phyloP scores from a whole-genome alignment of 352 stramenopile genomes.

The Pythium phragmiticola region DNA sequence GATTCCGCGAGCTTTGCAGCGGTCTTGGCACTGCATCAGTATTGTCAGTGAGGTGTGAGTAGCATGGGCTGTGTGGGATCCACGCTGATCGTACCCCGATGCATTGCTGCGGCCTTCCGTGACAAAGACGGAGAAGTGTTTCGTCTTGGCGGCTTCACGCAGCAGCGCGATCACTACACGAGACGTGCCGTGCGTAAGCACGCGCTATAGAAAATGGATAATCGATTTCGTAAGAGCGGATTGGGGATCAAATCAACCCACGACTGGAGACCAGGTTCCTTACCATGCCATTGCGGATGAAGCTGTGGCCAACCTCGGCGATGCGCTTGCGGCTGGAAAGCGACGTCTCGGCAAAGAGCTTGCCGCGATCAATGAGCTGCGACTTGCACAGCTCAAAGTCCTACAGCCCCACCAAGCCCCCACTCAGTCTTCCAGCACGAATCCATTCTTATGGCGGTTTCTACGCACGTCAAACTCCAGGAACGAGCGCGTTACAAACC shows the following conservation, averaged over 20 bases:
- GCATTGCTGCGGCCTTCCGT: slow-evolving; percentile 92
- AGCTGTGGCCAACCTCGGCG: slow-evolving; percentile 90
- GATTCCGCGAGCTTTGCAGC: slow-evolving; percentile 81
- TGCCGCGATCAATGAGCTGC: slow-evolving; percentile 89
- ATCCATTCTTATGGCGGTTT: too few relatives aligned
- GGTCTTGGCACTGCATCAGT: slow-evolving; percentile 45
- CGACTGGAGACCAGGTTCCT: not conserved
- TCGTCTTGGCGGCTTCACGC: slow-evolving; percentile 87
- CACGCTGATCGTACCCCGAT: slow-evolving; percentile 51
- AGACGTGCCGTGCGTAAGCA: slow-evolving; percentile 94
- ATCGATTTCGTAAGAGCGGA: not conserved
- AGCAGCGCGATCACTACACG: slow-evolving; percentile 92
- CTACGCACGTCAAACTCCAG: slow-evolving; percentile 75
- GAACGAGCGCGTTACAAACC: slow-evolving; percentile 92
- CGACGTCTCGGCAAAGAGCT: slow-evolving; percentile 93
- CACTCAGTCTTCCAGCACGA: too few relatives aligned
- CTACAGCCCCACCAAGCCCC: slow-evolving; percentile 12
- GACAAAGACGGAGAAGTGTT: slow-evolving; percentile 94
- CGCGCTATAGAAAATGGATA: slow-evolving; percentile 39
- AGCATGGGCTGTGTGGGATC: slow-evolving; percentile 8
- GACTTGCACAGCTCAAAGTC: slow-evolving; percentile 92
- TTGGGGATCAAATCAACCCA: not conserved
- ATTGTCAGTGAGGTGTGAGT: not conserved
- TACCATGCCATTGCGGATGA: slow-evolving; percentile 93
- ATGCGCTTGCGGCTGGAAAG: slow-evolving; percentile 92